Base-by-base conservation (phyloP, 306 rosid genomes). In the Casuarina glauca region DNA sequence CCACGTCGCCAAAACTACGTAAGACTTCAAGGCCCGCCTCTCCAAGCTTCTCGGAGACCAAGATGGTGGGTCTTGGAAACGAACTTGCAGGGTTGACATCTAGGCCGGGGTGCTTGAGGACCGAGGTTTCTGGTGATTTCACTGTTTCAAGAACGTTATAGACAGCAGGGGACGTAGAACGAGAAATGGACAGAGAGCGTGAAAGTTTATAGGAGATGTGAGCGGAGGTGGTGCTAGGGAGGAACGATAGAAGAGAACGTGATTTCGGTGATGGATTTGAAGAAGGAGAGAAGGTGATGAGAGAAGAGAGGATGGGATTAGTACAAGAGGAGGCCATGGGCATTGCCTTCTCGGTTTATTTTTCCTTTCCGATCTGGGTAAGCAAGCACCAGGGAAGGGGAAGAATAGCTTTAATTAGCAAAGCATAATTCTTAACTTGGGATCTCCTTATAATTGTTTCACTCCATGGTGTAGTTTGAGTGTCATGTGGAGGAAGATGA, bases 21-120 rank as follows among this genome's bases (percentile, higher is more conserved):
- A 94, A 75, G 19, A 94, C 88, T 44, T 83, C 32, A 2, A 94
- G 82, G 4, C 98, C 97, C 0, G 95, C 95, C 1, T 89, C 93
- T 75, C 98, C 97, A 0, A 94, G 93, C 50, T 92, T 92, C 86
- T 94, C 98, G 84, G 96, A 85, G 58, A 94, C 89, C 73, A 94
- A 35, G 44, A 94, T 89, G 7, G 86, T 89, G 0, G 97, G 90
- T 19, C 79, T 87, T 1, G 75, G 1, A 2, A 19, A 35, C 8
- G 43, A n/a, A 1, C 13, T 46, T 1, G 58, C 39, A 6, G 76
- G 54, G 20, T 49, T 70, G 13, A n/a, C 58, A 60, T 68, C 78
- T 41, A 55, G 6, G 51, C 13, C 3, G 49, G 88, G 58, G 71
- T 67, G 9, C 26, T 2, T 78, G 2, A 13, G 60, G 0, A 4